Evolutionary conservation across 345 rosid species (phyloP).

Genomic region (Syzygium aqueum): DNA sequence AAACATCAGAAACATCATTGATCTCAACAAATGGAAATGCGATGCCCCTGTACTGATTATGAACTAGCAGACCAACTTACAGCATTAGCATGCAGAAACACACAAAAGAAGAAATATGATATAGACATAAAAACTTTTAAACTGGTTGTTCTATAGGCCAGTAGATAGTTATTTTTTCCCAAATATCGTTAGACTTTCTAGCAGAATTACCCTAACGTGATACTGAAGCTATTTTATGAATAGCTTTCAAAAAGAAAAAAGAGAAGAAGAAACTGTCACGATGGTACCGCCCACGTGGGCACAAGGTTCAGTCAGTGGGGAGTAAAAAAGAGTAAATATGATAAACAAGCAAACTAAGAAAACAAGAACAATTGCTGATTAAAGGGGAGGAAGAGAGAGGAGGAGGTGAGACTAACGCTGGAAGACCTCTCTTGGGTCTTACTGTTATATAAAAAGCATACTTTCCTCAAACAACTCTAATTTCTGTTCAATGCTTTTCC

Average conservation of each 20-base stretch:
- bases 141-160: not conserved
- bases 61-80: not conserved
- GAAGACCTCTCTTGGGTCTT: not conserved
- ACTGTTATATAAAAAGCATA: not conserved
- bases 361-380: not conserved
- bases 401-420: not conserved
- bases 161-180: not conserved
- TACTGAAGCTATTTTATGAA: not conserved
- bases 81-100: not conserved
- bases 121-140: not conserved
- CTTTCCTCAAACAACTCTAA: not conserved
- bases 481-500: not conserved
- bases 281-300: not conserved
- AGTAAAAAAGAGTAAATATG: not conserved
- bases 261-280: not conserved
- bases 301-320: not conserved
- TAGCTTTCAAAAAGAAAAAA: not conserved
- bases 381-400: not conserved
- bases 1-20: constrained; percentile 5
- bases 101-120: not conserved
- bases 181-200: not conserved
- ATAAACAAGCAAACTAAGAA: not conserved
- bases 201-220: not conserved
- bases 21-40: not conserved
- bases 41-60: not conserved